Percentiles rank a stretch among this genome's conserved stretches.
Evolutionary conservation across 2,329 filamentous ascomycete species (phyloP).

Genomic region (Hypoxylon sp.): DNA sequence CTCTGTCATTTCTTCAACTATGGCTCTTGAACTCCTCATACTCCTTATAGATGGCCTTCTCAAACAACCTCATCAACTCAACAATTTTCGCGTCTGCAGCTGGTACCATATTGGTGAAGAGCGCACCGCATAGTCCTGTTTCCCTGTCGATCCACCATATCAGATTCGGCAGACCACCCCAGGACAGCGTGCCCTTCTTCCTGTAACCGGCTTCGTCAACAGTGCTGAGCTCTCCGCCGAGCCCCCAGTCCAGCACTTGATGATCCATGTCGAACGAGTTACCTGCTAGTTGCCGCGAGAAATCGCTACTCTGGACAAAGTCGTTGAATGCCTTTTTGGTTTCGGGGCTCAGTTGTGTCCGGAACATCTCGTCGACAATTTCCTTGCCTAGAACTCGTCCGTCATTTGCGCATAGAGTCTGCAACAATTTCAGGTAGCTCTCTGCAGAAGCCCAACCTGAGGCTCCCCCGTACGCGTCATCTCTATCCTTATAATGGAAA

Average conservation of each 20-base stretch:
- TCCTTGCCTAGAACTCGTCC: slow-evolving; percentile 16
- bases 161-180: slow-evolving; percentile 31
- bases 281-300: background rate
- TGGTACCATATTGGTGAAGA: slow-evolving; percentile 20
- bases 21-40: slow-evolving; percentile 25
- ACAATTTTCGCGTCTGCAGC: slow-evolving; percentile 11
- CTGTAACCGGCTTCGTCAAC: slow-evolving; percentile 24
- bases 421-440: slow-evolving; percentile 20
- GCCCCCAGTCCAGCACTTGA: slow-evolving; percentile 21
- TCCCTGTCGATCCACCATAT: slow-evolving; percentile 32
- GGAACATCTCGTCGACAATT: slow-evolving; percentile 28
- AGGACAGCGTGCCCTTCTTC: slow-evolving; percentile 26
- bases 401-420: slow-evolving; percentile 26
- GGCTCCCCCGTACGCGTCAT: slow-evolving; percentile 22
- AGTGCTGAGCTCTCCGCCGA: slow-evolving; percentile 20
- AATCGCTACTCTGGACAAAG: background rate
- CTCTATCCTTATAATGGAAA: background rate
- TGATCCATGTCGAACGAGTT: slow-evolving; percentile 27
- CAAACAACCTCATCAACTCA: slow-evolving; percentile 17
- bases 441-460: slow-evolving; percentile 16
- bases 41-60: slow-evolving; percentile 22
- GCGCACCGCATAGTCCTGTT: slow-evolving; percentile 23
- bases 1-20: background rate
- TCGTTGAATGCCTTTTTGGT: slow-evolving; percentile 14
- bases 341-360: slow-evolving; percentile 20